Evolutionary conservation across 2,329 filamentous ascomycete species (phyloP), one percentile per base, ranked within the genome.

Genomic region (Phaeosphaeriaceae sp.): DNA sequence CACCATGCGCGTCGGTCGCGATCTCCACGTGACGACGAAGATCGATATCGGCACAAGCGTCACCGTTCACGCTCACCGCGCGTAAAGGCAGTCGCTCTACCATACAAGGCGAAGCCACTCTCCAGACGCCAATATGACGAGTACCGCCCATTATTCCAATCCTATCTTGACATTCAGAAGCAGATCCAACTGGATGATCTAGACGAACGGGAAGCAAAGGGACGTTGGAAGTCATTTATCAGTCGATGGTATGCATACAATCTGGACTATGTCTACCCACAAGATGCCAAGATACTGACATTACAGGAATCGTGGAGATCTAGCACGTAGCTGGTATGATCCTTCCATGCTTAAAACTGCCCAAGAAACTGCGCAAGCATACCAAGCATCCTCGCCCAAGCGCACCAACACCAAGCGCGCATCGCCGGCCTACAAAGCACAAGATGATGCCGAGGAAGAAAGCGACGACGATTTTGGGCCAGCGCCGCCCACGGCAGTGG

Each of bases 241-340:
- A 84, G 86, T 3, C 94, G 93, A 82, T 99, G 95, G 94, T 90
- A 84, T 78, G 81, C 54, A 17, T 7, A 25, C 33, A 51, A 25
- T 11, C 3, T 2, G n/a, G 1, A 6, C 11, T 17, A 15, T 13
- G 10, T 36, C 1, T 5, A 15, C 25, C 24, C 9, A n/a, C 11
- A 15, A 13, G 1, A 10, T 17, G 11, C 6, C 27, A 42, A 21
- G 51, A 68, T 63, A 66, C 83, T 88, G 76, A 87, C 80, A 76
- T 57, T 77, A 70, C 75, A 90, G 88, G 88, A 99, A 99, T 80
- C 86, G 88, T 69, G 90, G 89, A 72, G 91, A 94, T 79, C 82
- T 98, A 62, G 90, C 91, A 4, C 90, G 94, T 76, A 92, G 92
- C 48, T 99, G 94, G 94, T 99, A 98, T 78, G 92, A 96, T 72